Percentiles rank a stretch among this genome's conserved stretches.
Conservation (phyloP, 371 early-diverging fungal genomes). For the Cokeromyces recurvatus region DNA sequence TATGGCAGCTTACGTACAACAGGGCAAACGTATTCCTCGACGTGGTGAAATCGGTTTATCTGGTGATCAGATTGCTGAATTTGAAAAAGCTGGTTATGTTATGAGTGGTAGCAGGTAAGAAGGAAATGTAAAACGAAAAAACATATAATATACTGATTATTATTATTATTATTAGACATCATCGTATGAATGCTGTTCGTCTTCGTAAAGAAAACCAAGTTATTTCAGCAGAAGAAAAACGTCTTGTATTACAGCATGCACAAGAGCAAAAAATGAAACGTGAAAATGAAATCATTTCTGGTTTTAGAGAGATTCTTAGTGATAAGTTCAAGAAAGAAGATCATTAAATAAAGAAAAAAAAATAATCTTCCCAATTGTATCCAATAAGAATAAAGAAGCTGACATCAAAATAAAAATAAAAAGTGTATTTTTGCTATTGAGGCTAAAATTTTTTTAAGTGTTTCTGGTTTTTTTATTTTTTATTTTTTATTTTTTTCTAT, state of each 20-base stretch:
- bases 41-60: slow-evolving; percentile 95
- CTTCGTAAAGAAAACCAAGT: slow-evolving; percentile 94
- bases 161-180: slow-evolving; percentile 60
- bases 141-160: neutral
- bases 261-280: slow-evolving; percentile 85
- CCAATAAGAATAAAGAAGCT: no score
- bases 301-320: slow-evolving; percentile 67
- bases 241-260: slow-evolving; percentile 69
- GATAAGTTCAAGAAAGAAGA: slow-evolving; percentile 34
- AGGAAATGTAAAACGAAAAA: neutral
- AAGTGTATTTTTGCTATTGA: no score
- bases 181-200: slow-evolving; percentile 95
- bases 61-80: slow-evolving; percentile 76
- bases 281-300: slow-evolving; percentile 87
- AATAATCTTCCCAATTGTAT: no score
- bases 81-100: slow-evolving; percentile 89
- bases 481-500: no score
- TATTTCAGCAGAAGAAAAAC: slow-evolving; percentile 83
- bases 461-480: neutral
- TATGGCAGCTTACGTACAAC: slow-evolving; percentile 72
- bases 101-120: slow-evolving; percentile 89
- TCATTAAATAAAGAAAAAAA: no score
- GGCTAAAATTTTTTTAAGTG: no score
- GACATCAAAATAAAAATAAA: no score
- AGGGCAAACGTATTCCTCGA: slow-evolving; percentile 94